A percentile compares a stretch with the other conserved stretches of the same genome.
phyloP scores from a whole-genome alignment of 495 filamentous ascomycete species.

The Penicillium alfredii region DNA sequence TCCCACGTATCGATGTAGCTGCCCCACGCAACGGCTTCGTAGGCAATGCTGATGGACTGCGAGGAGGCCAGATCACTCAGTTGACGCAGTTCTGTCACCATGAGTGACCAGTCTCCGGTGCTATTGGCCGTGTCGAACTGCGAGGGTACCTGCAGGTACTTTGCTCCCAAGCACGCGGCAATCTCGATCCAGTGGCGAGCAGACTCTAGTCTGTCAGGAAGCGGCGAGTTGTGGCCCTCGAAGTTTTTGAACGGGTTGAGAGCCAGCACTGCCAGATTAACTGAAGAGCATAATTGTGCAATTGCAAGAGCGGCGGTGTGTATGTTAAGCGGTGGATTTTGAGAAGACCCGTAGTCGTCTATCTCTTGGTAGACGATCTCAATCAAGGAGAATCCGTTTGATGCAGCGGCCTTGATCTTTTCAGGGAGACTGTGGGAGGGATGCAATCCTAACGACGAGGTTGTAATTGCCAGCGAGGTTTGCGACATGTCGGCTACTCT shows the following conservation, averaged over 20 bases:
- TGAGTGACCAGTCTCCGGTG: no score
- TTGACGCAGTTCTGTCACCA: no score
- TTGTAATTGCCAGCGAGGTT: conserved; percentile 50
- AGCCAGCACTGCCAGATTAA: conserved; percentile 48
- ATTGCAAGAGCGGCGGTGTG: conserved; percentile 48
- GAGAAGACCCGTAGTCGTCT: no score
- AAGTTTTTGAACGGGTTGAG: conserved; percentile 66
- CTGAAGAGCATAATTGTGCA: conserved; percentile 40
- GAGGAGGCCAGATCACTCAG: no score
- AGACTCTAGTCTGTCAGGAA: conserved; percentile 53
- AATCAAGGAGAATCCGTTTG: conserved; percentile 53
- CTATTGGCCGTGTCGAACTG: conserved; percentile 57
- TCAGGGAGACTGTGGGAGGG: conserved; percentile 48
- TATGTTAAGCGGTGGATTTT: no score
- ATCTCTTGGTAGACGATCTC: conserved; percentile 59
- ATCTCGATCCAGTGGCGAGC: conserved; percentile 58
- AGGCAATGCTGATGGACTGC: no score
- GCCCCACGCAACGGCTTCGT: conserved; percentile 66
- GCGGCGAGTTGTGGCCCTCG: conserved; percentile 46
- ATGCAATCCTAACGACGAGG: conserved; percentile 58
- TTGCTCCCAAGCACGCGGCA: conserved; percentile 47
- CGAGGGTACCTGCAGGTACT: conserved; percentile 58
- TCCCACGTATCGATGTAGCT: conserved; percentile 63
- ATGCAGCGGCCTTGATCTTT: conserved; percentile 53
- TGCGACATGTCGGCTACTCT: no score